phyloP scores from a whole-genome alignment of 805 yeast genomes.

The Kodamaea kakaduensis region DNA sequence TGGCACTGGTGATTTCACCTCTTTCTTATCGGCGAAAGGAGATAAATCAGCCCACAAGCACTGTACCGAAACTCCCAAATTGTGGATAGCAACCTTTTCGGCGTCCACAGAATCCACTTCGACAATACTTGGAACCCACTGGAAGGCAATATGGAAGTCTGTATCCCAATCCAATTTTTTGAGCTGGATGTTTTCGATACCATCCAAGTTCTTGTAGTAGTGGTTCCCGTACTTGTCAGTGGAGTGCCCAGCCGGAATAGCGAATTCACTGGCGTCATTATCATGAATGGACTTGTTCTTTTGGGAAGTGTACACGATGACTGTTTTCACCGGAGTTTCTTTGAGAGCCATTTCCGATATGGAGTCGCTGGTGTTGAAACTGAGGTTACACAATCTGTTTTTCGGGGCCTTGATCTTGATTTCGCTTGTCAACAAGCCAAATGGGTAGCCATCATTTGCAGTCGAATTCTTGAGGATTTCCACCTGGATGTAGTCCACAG shows the following conservation, averaged over 20 bases:
- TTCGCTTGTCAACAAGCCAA: constrained; percentile 64
- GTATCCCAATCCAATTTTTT: constrained; percentile 63
- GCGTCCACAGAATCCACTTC: constrained; percentile 31
- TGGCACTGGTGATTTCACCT: constrained; percentile 45
- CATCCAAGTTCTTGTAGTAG: constrained; percentile 50
- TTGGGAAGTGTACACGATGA: constrained; percentile 47
- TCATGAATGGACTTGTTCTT: constrained; percentile 9
- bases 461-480: constrained; percentile 50
- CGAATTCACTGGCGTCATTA: constrained; percentile 5
- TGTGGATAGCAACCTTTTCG: constrained; percentile 22
- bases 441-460: constrained; percentile 42
- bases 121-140: constrained; percentile 68
- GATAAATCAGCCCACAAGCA: constrained; percentile 82
- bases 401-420: constrained; percentile 53
- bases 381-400: constrained; percentile 61
- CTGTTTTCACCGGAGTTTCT: constrained; percentile 60
- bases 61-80: constrained; percentile 52
- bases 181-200: constrained; percentile 61
- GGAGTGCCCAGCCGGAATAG: constrained; percentile 46
- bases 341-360: constrained; percentile 20
- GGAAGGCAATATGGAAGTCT: constrained; percentile 57
- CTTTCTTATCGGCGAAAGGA: constrained; percentile 29
- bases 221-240: constrained; percentile 40
- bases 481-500: constrained; percentile 45
- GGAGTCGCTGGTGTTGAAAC: constrained; percentile 50